Evolutionary conservation across 139 green algal genomes (phyloP).

Genomic region (Picochlorum sp.): DNA sequence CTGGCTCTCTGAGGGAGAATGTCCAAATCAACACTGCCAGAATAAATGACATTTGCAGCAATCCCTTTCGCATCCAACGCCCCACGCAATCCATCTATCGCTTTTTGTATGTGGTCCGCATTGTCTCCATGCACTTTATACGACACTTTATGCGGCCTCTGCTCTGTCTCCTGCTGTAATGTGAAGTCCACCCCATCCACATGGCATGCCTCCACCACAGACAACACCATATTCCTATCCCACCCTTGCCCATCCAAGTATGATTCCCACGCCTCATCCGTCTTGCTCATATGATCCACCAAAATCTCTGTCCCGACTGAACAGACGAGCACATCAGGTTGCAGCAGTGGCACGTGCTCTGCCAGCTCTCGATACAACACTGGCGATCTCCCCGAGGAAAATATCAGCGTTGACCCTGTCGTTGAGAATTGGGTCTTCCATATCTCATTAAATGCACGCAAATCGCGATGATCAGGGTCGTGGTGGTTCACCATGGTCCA

Average conservation of each 20-base stretch:
- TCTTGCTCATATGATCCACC: conserved; percentile 25
- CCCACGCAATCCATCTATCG: conserved; percentile 29
- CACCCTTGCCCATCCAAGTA: conserved; percentile 46
- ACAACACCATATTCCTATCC: conserved; percentile 23
- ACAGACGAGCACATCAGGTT: conserved; percentile 79
- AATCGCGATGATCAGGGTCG: conserved; percentile 48
- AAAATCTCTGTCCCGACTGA: conserved; percentile 89
- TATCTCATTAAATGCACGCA: conserved; percentile 64
- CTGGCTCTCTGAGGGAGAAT: conserved; percentile 65
- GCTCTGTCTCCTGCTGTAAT: conserved; percentile 60
- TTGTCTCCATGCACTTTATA: conserved; percentile 49
- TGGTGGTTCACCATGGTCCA: conserved; percentile 86
- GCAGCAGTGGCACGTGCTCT: conserved; percentile 64
- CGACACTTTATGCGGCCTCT: conserved; percentile 86
- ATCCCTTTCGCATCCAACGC: conserved; percentile 25
- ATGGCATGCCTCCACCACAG: conserved; percentile 4
- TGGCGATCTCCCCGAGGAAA: conserved; percentile 81
- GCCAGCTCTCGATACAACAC: conserved; percentile 65
- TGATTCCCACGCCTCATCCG: conserved; percentile 56
- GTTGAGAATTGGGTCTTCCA: conserved; percentile 58
- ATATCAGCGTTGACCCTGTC: conserved; percentile 76
- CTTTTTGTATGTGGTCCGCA: not conserved
- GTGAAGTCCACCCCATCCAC: conserved; percentile 11
- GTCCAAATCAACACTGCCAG: conserved; percentile 76
- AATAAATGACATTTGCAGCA: conserved; percentile 69